Conservation (phyloP, 2,329 filamentous ascomycete species). For the Aspergillus thermomutatus region DNA sequence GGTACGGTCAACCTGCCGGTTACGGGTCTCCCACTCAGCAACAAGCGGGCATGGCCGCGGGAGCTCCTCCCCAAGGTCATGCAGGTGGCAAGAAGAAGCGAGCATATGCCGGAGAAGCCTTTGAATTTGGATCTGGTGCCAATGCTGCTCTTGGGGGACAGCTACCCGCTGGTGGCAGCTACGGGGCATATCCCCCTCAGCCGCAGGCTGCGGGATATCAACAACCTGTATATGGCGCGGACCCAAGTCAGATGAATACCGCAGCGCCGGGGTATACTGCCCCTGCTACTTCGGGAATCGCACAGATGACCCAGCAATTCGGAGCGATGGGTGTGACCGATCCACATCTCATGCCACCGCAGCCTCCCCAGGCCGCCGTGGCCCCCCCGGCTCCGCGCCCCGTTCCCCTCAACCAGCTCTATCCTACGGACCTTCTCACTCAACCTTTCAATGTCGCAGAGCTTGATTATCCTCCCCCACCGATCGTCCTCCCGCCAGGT, state of each 20-base stretch:
- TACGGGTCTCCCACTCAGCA: slow-evolving; percentile 39
- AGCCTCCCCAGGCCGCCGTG: slow-evolving; percentile 40
- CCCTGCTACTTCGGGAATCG: slow-evolving; percentile 56
- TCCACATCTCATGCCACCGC: slow-evolving; percentile 48
- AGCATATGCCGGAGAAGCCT: slow-evolving; percentile 90
- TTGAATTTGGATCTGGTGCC: slow-evolving; percentile 83
- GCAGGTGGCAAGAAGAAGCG: slow-evolving; percentile 69
- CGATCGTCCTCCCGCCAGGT: slow-evolving; percentile 86
- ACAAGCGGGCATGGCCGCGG: slow-evolving; percentile 30
- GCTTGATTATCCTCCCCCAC: slow-evolving; percentile 84
- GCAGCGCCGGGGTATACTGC: slow-evolving; percentile 65
- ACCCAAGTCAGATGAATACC: slow-evolving; percentile 51
- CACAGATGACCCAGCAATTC: slow-evolving; percentile 78
- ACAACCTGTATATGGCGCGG: slow-evolving; percentile 43
- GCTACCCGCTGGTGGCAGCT: slow-evolving; percentile 55
- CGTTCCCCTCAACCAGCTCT: slow-evolving; percentile 74
- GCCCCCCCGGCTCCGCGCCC: slow-evolving; percentile 49
- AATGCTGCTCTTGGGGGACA: slow-evolving; percentile 63
- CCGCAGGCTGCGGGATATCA: slow-evolving; percentile 47
- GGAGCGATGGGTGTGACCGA: slow-evolving; percentile 69
- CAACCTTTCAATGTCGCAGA: slow-evolving; percentile 94
- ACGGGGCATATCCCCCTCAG: slow-evolving; percentile 58
- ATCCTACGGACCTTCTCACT: slow-evolving; percentile 84
- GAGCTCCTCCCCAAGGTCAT: slow-evolving; percentile 29
- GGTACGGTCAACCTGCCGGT: slow-evolving; percentile 42